Percentiles rank a stretch among this genome's conserved stretches.
Conservation (phyloP, 2,329 filamentous ascomycete genomes). For the Aureobasidium lini region DNA sequence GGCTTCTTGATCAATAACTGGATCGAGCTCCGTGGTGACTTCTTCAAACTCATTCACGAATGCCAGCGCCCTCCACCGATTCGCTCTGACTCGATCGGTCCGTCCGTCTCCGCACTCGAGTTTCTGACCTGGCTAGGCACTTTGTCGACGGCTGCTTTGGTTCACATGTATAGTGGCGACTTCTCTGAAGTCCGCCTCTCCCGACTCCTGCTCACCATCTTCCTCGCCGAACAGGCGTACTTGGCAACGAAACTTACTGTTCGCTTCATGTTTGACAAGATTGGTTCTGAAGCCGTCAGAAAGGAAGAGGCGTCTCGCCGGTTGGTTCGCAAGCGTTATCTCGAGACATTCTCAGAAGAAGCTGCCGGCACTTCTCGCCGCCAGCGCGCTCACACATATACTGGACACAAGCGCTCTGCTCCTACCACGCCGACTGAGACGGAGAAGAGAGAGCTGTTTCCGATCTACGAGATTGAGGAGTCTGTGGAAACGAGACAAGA, state of each 20-base stretch:
- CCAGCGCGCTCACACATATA: background rate
- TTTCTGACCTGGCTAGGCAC: constrained; percentile 2
- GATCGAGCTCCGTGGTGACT: constrained; percentile 2
- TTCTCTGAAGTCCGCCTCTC: background rate
- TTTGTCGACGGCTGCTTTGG: background rate
- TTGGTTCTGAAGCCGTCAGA: constrained; percentile 1
- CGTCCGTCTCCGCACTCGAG: background rate
- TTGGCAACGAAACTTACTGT: background rate
- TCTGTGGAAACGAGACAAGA: background rate
- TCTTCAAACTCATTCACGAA: constrained; percentile 3
- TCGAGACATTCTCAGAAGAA: constrained; percentile 4
- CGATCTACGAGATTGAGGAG: background rate
- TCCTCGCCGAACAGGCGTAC: constrained; percentile 1
- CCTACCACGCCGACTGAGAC: background rate
- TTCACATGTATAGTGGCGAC: background rate
- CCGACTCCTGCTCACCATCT: background rate
- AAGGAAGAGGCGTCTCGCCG: background rate
- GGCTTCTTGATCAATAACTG: constrained; percentile 6
- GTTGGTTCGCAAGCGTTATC: background rate
- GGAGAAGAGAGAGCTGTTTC: background rate
- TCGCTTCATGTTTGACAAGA: background rate
- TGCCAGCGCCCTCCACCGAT: background rate
- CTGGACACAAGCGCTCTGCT: background rate
- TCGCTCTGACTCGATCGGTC: background rate
- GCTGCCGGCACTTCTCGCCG: background rate